phyloP scores from a whole-genome alignment of 2,329 filamentous ascomycete genomes.

The Colletotrichum tanaceti region DNA sequence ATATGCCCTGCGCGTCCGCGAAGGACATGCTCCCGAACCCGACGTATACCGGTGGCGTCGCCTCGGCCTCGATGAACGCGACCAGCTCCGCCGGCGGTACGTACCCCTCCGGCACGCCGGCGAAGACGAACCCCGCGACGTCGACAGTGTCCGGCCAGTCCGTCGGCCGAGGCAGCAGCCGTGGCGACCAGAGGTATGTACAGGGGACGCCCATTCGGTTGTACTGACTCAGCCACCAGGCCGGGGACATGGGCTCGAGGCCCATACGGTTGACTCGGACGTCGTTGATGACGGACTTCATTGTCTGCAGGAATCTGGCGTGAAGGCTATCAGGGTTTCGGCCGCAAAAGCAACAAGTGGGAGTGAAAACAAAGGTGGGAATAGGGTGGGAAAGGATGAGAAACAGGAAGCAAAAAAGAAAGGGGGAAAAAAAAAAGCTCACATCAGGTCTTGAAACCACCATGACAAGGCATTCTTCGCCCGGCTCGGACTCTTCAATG shows the following conservation, averaged over 20 bases:
- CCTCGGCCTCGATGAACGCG: constrained; percentile 46
- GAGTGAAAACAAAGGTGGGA: no score
- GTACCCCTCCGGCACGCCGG: constrained; percentile 59
- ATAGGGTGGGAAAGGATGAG: no score
- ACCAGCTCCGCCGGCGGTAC: constrained; percentile 54
- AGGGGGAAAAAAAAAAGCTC: not conserved
- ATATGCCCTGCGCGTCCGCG: constrained; percentile 12
- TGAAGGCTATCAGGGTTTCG: not conserved
- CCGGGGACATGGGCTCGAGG: constrained; percentile 58
- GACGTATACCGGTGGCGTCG: constrained; percentile 48
- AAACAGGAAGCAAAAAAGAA: not conserved
- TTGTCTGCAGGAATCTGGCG: constrained; percentile 27
- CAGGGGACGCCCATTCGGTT: constrained; percentile 61
- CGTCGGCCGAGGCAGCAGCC: constrained; percentile 62
- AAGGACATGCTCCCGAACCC: constrained; percentile 51
- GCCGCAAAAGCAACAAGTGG: no score
- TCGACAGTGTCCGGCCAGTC: constrained; percentile 67
- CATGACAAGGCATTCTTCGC: constrained; percentile 22
- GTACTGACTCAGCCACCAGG: constrained; percentile 61
- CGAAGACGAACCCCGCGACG: constrained; percentile 65
- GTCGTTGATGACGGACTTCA: constrained; percentile 55
- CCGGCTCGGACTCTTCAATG: constrained; percentile 10
- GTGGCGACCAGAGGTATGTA: constrained; percentile 57
- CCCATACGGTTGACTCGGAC: constrained; percentile 57
- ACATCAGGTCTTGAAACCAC: constrained; percentile 35